Base-by-base conservation (phyloP, 768 basidiomycete genomes). In the Rhodotorula kratochvilovae region DNA sequence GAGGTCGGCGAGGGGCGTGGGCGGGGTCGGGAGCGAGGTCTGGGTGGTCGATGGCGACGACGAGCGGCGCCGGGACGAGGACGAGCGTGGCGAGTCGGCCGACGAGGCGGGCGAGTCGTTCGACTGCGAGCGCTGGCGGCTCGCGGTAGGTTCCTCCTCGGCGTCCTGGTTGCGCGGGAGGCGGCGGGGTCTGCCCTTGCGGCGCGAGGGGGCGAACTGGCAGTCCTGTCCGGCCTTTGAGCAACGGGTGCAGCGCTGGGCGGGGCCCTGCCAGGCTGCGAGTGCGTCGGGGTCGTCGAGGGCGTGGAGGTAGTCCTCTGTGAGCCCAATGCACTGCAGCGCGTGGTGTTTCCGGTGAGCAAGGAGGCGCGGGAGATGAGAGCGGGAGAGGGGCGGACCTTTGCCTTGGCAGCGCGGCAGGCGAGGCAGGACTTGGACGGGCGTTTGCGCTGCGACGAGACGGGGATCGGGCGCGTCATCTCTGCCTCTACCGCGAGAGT, bases 381-480 rank as follows among this genome's bases (percentile, higher is more conserved):
- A 48, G 53, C 51, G 8, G 51, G 21, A 17, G 31, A 33, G 29
- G 29, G 17, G 29, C 57, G 35, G 31, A 58, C 57, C 58, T 61
- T 61, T 25, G 53, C 54, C 27, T 70, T 70, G 23, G 63, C 59
- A 5, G 54, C 17, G 16, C 69, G 50, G 54, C 69, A 70, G 21
- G 69, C 43, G 23, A 61, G 51, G 46, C 69, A 70, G 23, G 63
- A 65, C 23, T 65, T 61, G 19, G 51, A 55, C 4, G 63, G 69
- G 15, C 69, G 63, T 27, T 70, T 61, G 69, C 69, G 69, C 23
- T 55, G 43, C 0, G 23, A 53, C 3, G 48, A 35, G 25, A 61
- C 58, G 16, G 69, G 69, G 29, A 70, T 70, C 21, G 69, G 69
- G 10, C 56, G 61, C 0, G 68, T 69, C 68, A 69, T 68, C 13